Percentiles rank a stretch among this genome's conserved stretches.
Evolutionary conservation across 2,329 filamentous ascomycete genomes (phyloP).

Genomic region (Ambrosiella xylebori): DNA sequence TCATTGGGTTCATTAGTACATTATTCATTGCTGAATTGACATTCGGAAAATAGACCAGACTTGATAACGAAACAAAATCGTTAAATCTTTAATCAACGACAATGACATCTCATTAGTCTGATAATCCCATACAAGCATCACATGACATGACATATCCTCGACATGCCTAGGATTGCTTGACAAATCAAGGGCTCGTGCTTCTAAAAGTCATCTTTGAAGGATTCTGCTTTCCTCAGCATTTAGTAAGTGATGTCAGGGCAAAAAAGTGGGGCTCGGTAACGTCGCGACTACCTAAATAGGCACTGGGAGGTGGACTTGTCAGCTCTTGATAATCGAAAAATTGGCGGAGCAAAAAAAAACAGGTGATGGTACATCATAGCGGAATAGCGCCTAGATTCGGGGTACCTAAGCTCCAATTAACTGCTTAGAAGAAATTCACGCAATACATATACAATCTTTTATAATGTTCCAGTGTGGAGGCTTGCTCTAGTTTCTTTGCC

Average conservation of each 20-base stretch:
- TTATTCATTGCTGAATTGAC: neutral
- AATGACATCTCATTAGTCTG: neutral
- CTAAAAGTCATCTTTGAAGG: neutral
- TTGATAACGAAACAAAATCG: neutral
- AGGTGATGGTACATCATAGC: neutral
- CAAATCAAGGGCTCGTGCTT: neutral
- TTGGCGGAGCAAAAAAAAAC: neutral
- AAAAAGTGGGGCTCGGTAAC: slow-evolving; percentile 1
- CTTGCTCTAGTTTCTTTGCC: neutral
- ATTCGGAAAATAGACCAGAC: neutral
- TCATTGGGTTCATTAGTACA: neutral
- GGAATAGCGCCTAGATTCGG: neutral
- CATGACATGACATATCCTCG: neutral
- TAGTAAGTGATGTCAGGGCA: neutral
- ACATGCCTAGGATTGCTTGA: neutral
- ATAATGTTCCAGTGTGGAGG: neutral
- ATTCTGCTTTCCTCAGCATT: slow-evolving; percentile 3
- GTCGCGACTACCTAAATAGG: slow-evolving; percentile 1
- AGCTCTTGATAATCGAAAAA: slow-evolving; percentile 12
- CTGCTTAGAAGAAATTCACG: neutral
- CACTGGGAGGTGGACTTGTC: neutral
- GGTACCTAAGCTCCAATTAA: too few species aligned
- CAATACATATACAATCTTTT: neutral
- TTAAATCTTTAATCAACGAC: neutral
- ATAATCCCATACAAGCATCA: too few species aligned